Percentiles rank a stretch among this genome's conserved stretches.
These are phyloP conservation scores for Sporothrix variecibatus DNA, from an alignment of 2,329 filamentous ascomycete genomes.

Conservation along the genomic window DNA sequence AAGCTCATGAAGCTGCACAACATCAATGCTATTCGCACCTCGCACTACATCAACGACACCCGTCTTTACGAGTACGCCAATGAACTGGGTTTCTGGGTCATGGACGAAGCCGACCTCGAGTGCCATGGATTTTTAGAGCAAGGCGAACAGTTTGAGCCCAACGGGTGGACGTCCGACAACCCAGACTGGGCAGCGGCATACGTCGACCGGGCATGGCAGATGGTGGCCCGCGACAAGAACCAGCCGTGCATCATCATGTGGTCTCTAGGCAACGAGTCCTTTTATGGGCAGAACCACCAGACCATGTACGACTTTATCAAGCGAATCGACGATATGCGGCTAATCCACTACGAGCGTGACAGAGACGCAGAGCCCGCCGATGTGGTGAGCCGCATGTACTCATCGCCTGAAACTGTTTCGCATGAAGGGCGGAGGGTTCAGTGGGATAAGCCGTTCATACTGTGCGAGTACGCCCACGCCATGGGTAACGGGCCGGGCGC, in stretches of 20 bases:
- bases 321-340: conserved; percentile 54
- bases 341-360: conserved; percentile 65
- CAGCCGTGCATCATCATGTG: conserved; percentile 67
- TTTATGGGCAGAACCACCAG: conserved; percentile 64
- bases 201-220: conserved; percentile 62
- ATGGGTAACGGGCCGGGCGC: conserved; percentile 71
- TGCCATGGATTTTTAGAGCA: conserved; percentile 35
- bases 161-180: conserved; percentile 58
- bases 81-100: conserved; percentile 64
- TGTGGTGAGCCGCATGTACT: conserved; percentile 65
- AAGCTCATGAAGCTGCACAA: conserved; percentile 70
- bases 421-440: conserved; percentile 43
- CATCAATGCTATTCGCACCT: conserved; percentile 68
- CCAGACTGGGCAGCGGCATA: conserved; percentile 61
- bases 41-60: conserved; percentile 66
- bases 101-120: conserved; percentile 53
- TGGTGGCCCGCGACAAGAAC: conserved; percentile 65
- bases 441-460: conserved; percentile 54
- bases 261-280: conserved; percentile 68
- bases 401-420: conserved; percentile 46
- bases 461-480: conserved; percentile 55
- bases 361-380: conserved; percentile 57
- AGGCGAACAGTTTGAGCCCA: conserved; percentile 33
- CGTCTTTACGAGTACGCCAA: conserved; percentile 62
- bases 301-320: conserved; percentile 66